Evolutionary conservation across 768 basidiomycete genomes (phyloP).

Genomic region (Candolleomyces aberdarensis): DNA sequence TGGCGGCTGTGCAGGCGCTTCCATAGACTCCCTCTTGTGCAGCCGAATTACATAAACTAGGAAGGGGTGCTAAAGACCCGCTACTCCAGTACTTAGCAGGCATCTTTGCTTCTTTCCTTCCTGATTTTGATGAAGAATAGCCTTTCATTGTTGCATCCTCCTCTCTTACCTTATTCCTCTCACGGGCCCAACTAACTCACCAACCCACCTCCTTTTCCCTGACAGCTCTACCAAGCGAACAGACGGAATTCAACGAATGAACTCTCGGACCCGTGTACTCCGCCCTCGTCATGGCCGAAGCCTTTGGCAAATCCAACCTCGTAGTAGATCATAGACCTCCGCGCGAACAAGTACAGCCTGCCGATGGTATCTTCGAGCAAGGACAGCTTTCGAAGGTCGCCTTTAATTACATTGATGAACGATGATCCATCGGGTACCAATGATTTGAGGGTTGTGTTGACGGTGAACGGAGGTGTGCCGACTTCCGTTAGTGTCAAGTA

Average conservation of each 20-base stretch:
- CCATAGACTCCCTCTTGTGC: too few species aligned
- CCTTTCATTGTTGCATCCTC: conserved; percentile 31
- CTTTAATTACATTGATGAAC: conserved; percentile 75
- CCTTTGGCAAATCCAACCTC: conserved; percentile 60
- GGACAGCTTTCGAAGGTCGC: conserved; percentile 58
- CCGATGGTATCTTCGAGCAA: conserved; percentile 73
- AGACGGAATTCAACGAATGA: conserved; percentile 64
- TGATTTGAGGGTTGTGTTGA: conserved; percentile 49
- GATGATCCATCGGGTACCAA: conserved; percentile 56
- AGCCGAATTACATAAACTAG: too few species aligned
- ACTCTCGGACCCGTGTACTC: conserved; percentile 76
- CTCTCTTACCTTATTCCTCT: neutral
- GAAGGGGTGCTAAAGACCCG: too few species aligned
- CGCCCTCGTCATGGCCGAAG: conserved; percentile 66
- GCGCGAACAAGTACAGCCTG: conserved; percentile 45
- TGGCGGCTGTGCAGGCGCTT: too few species aligned
- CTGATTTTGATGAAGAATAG: too few species aligned
- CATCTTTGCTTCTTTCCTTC: too few species aligned
- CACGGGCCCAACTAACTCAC: too few species aligned
- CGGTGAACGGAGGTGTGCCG: conserved; percentile 46
- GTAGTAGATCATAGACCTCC: conserved; percentile 65
- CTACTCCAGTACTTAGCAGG: too few species aligned
- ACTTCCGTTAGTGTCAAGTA: conserved; percentile 50
- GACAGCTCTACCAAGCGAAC: conserved; percentile 53
- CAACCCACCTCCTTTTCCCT: neutral